A percentile compares a stretch with the other conserved stretches of the same genome.
These are phyloP conservation scores for Fraxinus ornus DNA, from an alignment of 305 asterid genomes.

Conservation along the genomic window DNA sequence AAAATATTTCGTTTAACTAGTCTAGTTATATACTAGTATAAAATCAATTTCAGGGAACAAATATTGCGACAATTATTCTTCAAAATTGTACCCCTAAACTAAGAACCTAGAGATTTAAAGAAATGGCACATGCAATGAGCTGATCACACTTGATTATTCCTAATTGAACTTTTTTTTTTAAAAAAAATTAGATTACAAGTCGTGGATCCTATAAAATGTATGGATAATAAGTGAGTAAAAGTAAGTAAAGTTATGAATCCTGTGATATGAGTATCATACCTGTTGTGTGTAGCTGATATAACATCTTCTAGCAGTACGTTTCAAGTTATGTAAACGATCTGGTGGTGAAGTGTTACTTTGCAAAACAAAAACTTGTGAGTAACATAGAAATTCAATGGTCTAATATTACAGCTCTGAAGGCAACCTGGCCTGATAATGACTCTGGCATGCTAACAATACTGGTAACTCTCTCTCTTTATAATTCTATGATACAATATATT, in stretches of 20 bases:
- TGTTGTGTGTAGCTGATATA: slow-evolving; percentile 10
- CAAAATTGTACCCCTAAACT: neutral
- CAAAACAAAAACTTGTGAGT: slow-evolving; percentile 80
- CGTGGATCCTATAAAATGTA: neutral
- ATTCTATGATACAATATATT: neutral
- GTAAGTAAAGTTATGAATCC: too few species aligned
- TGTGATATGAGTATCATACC: neutral
- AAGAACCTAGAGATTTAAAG: neutral
- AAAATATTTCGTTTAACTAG: neutral
- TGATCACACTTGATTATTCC: neutral
- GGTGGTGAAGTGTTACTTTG: slow-evolving; percentile 91
- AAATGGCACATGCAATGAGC: neutral
- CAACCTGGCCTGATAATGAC: slow-evolving; percentile 56
- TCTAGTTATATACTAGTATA: neutral
- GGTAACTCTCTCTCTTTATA: slow-evolving; percentile 39
- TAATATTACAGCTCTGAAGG: slow-evolving; percentile 67
- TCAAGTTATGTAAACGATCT: slow-evolving; percentile 78
- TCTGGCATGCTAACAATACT: slow-evolving; percentile 57
- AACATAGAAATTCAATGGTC: slow-evolving; percentile 92
- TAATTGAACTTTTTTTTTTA: neutral
- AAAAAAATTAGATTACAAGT: neutral
- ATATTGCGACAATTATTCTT: neutral
- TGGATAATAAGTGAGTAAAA: too few species aligned
- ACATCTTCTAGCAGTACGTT: slow-evolving; percentile 51
- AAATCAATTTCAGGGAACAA: slow-evolving; percentile 2